phyloP scores from a whole-genome alignment of 116 monocot species.

The Dioscorea cayenensis region DNA sequence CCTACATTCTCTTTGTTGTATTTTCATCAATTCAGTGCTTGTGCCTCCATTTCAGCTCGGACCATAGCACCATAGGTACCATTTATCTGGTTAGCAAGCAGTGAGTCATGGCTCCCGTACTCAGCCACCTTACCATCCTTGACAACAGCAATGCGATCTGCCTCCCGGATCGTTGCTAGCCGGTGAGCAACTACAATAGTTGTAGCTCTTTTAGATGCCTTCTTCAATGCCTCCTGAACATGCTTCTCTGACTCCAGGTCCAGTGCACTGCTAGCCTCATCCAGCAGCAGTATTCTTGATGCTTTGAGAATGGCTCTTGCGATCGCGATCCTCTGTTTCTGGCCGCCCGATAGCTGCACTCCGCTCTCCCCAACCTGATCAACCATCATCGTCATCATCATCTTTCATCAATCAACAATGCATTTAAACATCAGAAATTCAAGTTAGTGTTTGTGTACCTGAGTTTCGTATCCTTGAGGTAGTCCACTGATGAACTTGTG shows the following conservation, averaged over 20 bases:
- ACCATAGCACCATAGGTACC: slow-evolving; percentile 35
- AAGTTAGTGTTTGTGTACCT: slow-evolving; percentile 11
- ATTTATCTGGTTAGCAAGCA: slow-evolving; percentile 7
- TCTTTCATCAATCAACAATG: background rate
- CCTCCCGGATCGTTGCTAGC: slow-evolving; percentile 23
- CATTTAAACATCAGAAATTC: too few relatives aligned
- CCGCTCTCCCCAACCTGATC: slow-evolving; percentile 25
- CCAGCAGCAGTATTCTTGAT: slow-evolving; percentile 31
- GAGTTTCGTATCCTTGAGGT: slow-evolving; percentile 42
- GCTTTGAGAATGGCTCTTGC: slow-evolving; percentile 29
- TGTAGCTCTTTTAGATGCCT: slow-evolving; percentile 19
- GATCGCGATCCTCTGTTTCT: slow-evolving; percentile 43
- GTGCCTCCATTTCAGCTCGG: slow-evolving; percentile 29
- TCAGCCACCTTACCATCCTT: slow-evolving; percentile 19
- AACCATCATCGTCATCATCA: background rate
- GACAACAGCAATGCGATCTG: slow-evolving; percentile 34
- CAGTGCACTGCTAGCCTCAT: slow-evolving; percentile 36
- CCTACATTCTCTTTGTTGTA: background rate
- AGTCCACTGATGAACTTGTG: slow-evolving; percentile 44
- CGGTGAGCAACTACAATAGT: slow-evolving; percentile 34
- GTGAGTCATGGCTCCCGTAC: slow-evolving; percentile 22
- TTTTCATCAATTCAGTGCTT: slow-evolving; percentile 9
- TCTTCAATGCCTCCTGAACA: slow-evolving; percentile 26
- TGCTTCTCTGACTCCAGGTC: slow-evolving; percentile 32
- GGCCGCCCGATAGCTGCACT: slow-evolving; percentile 35